phyloP scores from a whole-genome alignment of 768 basidiomycete species.

The Clathrus columnatus region DNA sequence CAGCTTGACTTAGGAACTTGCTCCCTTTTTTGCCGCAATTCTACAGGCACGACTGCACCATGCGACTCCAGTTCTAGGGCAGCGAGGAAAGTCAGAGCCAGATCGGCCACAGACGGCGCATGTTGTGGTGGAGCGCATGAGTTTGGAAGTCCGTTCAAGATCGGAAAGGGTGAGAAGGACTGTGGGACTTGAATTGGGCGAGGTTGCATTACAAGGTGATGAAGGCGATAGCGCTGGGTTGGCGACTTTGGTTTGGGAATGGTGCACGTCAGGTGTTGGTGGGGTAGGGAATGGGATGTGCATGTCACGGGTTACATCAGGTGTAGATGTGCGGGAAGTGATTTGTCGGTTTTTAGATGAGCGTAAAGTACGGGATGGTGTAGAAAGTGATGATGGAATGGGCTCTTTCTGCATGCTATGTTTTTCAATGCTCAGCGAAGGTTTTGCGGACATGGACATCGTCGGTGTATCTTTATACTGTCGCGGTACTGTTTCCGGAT shows the following conservation, averaged over 20 bases:
- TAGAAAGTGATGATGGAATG: background rate
- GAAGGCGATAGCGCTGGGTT: background rate
- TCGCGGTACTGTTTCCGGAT: background rate
- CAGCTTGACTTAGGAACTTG: background rate
- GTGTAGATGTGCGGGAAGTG: no score
- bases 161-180: conserved; percentile 42
- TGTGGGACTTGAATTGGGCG: conserved; percentile 11
- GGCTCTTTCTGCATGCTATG: background rate
- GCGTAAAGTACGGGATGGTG: background rate
- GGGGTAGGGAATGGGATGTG: background rate
- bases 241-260: background rate
- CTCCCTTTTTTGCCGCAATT: conserved; percentile 31
- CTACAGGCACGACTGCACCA: conserved; percentile 63
- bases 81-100: conserved; percentile 53
- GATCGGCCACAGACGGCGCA: conserved; percentile 47
- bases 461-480: background rate
- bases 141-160: conserved; percentile 43
- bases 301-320: background rate
- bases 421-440: background rate
- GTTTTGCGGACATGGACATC: background rate
- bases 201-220: background rate
- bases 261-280: background rate
- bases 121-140: conserved; percentile 29
- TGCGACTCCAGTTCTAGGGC: conserved; percentile 45
- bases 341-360: background rate